Evolutionary conservation across 179 eudicot genomes (phyloP).

Genomic region (Silene noctiflora): DNA sequence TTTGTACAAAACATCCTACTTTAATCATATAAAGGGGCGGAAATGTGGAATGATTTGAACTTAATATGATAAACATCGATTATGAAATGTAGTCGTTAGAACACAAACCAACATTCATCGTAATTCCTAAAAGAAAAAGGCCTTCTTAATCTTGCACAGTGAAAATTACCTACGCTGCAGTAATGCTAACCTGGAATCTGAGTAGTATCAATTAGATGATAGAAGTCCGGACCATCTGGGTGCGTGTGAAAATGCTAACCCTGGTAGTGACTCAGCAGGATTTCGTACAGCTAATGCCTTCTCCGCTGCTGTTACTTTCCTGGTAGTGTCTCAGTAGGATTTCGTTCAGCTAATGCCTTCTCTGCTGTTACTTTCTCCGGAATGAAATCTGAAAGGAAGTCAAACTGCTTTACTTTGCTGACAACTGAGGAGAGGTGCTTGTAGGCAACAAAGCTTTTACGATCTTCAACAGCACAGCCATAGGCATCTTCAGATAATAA

Average conservation of each 20-base stretch:
- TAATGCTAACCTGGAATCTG: background rate
- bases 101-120: background rate
- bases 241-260: conserved; percentile 1
- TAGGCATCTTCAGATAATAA: conserved; percentile 60
- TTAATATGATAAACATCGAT: too few relatives aligned
- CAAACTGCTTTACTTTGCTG: conserved; percentile 50
- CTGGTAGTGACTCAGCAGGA: conserved; percentile 38
- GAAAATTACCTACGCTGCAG: conserved; percentile 1
- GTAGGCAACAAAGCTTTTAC: conserved; percentile 57
- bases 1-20: background rate
- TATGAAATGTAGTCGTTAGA: too few relatives aligned
- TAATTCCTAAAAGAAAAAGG: background rate
- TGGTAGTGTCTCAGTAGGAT: conserved; percentile 41
- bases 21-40: background rate
- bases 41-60: too few relatives aligned
- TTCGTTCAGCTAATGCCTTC: conserved; percentile 60
- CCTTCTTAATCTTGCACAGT: background rate
- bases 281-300: conserved; percentile 61
- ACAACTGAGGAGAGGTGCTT: conserved; percentile 67
- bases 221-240: background rate
- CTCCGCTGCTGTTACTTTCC: conserved; percentile 55
- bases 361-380: conserved; percentile 78
- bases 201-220: background rate
- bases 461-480: conserved; percentile 51
- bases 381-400: conserved; percentile 85